Conservation (phyloP, 1,284 basidiomycete genomes). For the Papiliotrema laurentii region DNA sequence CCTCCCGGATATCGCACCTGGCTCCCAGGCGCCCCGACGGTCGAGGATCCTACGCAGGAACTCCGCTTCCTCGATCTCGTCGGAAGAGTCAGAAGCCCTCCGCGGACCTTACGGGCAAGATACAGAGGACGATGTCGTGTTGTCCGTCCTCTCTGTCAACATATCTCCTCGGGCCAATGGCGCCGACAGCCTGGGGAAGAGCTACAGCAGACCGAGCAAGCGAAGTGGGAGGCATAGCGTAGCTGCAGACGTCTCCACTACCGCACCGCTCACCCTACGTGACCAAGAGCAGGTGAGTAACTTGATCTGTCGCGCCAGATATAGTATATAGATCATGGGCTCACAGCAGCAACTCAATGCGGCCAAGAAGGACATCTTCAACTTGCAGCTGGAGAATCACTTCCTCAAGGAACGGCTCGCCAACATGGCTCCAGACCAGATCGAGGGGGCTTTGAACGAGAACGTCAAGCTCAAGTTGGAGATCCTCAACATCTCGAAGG, state of each 20-base stretch:
- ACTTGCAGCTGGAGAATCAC: constrained; percentile 86
- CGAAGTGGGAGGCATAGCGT: constrained; percentile 44
- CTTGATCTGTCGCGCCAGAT: not conserved
- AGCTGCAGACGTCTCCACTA: constrained; percentile 25
- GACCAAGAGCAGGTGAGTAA: constrained; percentile 86
- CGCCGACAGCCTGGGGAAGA: constrained; percentile 7
- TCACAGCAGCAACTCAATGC: constrained; percentile 74
- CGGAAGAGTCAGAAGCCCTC: constrained; percentile 17
- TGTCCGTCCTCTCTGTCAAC: constrained; percentile 24
- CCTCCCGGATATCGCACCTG: constrained; percentile 11
- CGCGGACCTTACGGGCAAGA: constrained; percentile 19
- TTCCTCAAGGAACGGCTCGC: constrained; percentile 82
- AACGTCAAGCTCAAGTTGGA: constrained; percentile 92
- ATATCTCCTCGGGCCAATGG: constrained; percentile 17
- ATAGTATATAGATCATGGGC: not conserved
- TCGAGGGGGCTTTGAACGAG: constrained; percentile 84
- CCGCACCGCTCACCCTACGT: constrained; percentile 62
- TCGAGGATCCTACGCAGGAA: constrained; percentile 20
- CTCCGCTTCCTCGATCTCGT: constrained; percentile 16
- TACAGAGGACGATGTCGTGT: constrained; percentile 25
- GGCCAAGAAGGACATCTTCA: constrained; percentile 92
- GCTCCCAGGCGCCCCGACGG: constrained; percentile 26
- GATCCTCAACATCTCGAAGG: constrained; percentile 82
- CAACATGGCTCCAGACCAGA: constrained; percentile 82
- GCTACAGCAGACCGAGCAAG: constrained; percentile 29